Evolutionary conservation across 2,329 filamentous ascomycete species (phyloP).

Genomic region (Diplodia scrobiculata): DNA sequence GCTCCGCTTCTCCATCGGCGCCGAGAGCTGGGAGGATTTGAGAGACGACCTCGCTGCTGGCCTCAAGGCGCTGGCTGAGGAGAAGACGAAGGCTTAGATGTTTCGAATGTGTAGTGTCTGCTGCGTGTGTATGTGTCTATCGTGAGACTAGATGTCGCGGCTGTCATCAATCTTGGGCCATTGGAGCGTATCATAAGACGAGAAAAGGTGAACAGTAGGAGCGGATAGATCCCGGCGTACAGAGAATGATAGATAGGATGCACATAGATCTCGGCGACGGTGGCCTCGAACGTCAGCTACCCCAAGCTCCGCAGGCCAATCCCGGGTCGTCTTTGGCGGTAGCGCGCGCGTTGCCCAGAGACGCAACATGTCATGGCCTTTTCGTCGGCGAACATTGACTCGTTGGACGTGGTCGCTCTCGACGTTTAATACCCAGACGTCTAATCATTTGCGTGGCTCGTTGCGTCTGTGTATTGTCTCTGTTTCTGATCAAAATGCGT

Average conservation of each 20-base stretch:
- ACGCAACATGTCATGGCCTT: neutral
- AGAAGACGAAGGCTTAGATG: constrained; percentile 13
- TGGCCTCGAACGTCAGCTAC: too few relatives aligned
- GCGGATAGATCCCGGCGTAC: neutral
- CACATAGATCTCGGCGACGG: too few relatives aligned
- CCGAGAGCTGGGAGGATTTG: constrained; percentile 86
- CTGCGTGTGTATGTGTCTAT: neutral
- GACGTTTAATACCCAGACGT: too few relatives aligned
- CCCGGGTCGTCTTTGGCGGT: neutral
- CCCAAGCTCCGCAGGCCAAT: too few relatives aligned
- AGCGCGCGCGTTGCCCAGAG: too few relatives aligned
- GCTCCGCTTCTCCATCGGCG: constrained; percentile 79
- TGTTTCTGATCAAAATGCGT: too few relatives aligned
- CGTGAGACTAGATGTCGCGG: neutral
- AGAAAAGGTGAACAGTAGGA: neutral
- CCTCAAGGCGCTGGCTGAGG: constrained; percentile 33
- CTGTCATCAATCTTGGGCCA: neutral
- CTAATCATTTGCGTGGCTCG: too few relatives aligned
- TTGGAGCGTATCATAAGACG: neutral
- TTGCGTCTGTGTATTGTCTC: too few relatives aligned
- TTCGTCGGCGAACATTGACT: too few relatives aligned
- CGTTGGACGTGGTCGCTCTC: too few relatives aligned
- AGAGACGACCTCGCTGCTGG: constrained; percentile 64
- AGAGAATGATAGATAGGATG: neutral
- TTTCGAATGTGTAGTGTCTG: neutral